Conservation (phyloP, 23 red algal genomes). For the Gracilaria gracilis region DNA sequence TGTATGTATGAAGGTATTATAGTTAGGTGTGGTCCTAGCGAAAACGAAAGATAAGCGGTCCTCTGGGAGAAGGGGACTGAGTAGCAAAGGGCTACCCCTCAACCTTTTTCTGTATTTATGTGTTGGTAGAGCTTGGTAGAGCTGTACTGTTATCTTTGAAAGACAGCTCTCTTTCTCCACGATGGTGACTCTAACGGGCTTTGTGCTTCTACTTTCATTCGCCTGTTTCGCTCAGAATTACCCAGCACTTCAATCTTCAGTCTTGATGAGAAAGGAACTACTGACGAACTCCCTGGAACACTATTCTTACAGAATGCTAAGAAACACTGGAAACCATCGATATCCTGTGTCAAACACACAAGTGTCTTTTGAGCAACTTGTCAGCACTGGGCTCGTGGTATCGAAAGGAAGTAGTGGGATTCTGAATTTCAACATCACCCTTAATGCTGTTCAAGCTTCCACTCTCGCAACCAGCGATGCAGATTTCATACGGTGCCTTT, state of each 20-base stretch:
- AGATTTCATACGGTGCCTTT: background rate
- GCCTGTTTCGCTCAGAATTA: background rate
- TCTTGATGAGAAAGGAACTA: background rate
- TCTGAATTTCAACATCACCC: slow-evolving; percentile 39
- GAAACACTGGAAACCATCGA: background rate
- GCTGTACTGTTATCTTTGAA: no score
- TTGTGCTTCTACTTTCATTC: background rate
- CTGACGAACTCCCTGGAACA: background rate
- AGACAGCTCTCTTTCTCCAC: background rate
- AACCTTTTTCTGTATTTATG: no score
- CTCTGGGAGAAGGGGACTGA: no score
- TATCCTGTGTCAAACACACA: slow-evolving; percentile 1
- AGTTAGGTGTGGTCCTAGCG: no score
- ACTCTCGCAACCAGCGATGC: background rate
- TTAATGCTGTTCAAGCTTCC: slow-evolving; percentile 27
- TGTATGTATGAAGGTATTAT: no score
- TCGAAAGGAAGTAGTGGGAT: slow-evolving; percentile 23
- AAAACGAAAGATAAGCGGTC: no score
- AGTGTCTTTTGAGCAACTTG: slow-evolving; percentile 39
- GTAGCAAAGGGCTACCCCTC: no score
- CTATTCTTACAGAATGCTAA: background rate
- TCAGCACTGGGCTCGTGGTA: slow-evolving; percentile 18
- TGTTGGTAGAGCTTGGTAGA: no score
- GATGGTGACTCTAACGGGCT: background rate
- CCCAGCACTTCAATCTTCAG: background rate